phyloP scores from a whole-genome alignment of 2,329 filamentous ascomycete species.

The Pseudocercospora fuligena region DNA sequence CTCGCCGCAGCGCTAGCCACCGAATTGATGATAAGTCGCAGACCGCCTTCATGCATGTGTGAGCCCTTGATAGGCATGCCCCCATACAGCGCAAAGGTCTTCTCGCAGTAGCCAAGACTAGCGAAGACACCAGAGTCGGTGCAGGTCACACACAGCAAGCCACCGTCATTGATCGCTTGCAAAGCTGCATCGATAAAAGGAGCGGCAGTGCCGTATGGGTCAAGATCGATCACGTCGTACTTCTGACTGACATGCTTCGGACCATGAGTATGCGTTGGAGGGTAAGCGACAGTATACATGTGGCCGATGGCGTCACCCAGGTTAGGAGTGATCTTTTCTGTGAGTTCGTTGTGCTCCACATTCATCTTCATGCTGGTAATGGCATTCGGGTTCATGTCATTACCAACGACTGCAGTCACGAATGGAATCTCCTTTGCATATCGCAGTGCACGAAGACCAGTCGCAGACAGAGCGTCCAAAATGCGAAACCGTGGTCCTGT shows the following conservation, averaged over 20 bases:
- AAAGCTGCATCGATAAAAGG: conserved; percentile 91
- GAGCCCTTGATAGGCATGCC: conserved; percentile 83
- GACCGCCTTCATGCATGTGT: conserved; percentile 85
- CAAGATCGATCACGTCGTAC: conserved; percentile 95
- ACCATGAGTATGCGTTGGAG: conserved; percentile 39
- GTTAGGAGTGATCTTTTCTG: conserved; percentile 71
- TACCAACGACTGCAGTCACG: conserved; percentile 62
- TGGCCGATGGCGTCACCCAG: conserved; percentile 84
- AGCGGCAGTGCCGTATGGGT: conserved; percentile 92
- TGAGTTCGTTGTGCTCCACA: conserved; percentile 78
- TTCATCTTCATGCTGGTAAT: conserved; percentile 76
- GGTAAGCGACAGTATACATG: conserved; percentile 71
- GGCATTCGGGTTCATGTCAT: conserved; percentile 72
- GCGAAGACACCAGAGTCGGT: conserved; percentile 96
- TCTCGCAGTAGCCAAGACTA: conserved; percentile 91
- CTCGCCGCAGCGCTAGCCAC: conserved; percentile 79
- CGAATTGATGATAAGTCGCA: conserved; percentile 83
- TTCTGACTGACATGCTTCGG: conserved; percentile 49
- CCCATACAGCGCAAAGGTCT: conserved; percentile 91
- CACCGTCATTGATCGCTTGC: conserved; percentile 84
- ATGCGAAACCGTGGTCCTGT: conserved; percentile 70
- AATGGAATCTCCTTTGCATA: conserved; percentile 86
- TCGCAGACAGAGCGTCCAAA: conserved; percentile 91
- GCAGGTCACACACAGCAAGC: conserved; percentile 91
- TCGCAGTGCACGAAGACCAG: conserved; percentile 84